Evolutionary conservation across 2,329 filamentous ascomycete genomes (phyloP), one percentile per base, ranked within the genome.

Genomic region (Fusarium sp.): DNA sequence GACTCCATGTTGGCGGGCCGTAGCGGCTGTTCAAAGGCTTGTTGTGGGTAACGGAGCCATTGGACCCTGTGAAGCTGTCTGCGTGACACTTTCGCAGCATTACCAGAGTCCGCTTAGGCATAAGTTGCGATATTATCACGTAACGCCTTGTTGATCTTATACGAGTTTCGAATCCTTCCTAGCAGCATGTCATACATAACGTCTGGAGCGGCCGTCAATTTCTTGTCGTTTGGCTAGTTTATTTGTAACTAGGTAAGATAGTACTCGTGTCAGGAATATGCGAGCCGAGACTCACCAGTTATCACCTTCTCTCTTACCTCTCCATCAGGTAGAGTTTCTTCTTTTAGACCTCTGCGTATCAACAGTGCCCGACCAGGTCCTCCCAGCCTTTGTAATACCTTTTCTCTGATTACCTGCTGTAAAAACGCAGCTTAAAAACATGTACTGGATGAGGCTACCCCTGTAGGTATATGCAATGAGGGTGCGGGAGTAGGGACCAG

Each of bases 1-100:
- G 59, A 64, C 68, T 71, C 65, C 68, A 57, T 74, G 62, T 52
- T 74, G 61, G 65, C 71, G 73, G 73, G 63, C 73, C 73, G 73
- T 61, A 72, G 71, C 68, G 66, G 70, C 72, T 68, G 61, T 63
- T 60, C 53, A 71, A 60, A 68, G 57, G 62, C 55, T 65, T 58
- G 36, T 20, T 70, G 71, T 68, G 66, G 57, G 60, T 66, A 72
- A 51, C 54, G 53, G 40, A 46, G 50, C 53, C 55, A 50, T 63
- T 58, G 64, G 60, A 60, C 56, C 43, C 33, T 50, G 45, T n/a
- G 26, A 48, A 49, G 33, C 46, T 52, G 28, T 13, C 52, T 60
- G 39, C n/a, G 54, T 66, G 64, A 66, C 63, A 69, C 62, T 50
- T 60, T 54, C 36, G 43, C 42, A 57, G 54, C 34, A 50, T 55